A percentile compares a stretch with the other conserved stretches of the same genome.
phyloP scores from a whole-genome alignment of 23 red algal genomes.

The Agarophyton chilense region DNA sequence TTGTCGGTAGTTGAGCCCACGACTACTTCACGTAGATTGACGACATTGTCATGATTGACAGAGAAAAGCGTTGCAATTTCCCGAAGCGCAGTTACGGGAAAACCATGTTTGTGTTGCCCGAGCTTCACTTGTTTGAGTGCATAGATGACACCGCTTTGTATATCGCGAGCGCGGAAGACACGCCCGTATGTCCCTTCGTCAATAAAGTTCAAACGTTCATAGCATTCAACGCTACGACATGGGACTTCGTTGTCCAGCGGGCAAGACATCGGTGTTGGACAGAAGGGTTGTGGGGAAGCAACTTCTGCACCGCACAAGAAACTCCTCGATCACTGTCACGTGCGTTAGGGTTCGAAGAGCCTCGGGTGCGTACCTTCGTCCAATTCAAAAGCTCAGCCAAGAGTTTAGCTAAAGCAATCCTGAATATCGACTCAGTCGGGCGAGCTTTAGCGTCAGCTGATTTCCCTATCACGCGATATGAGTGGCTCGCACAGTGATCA shows the following conservation, averaged over 20 bases:
- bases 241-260: slow-evolving; percentile 19
- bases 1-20: slow-evolving; percentile 61
- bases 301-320: neutral
- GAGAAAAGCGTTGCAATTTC: slow-evolving; percentile 75
- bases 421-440: too few species aligned
- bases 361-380: too few species aligned
- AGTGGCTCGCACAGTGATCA: too few species aligned
- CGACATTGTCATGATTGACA: slow-evolving; percentile 71
- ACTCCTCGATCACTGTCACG: too few species aligned
- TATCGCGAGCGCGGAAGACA: slow-evolving; percentile 84
- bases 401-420: too few species aligned
- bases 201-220: slow-evolving; percentile 85
- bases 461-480: too few species aligned
- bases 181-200: slow-evolving; percentile 87
- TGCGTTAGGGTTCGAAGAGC: too few species aligned
- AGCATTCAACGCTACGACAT: slow-evolving; percentile 79
- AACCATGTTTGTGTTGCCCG: slow-evolving; percentile 64
- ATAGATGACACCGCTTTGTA: slow-evolving; percentile 43
- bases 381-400: too few species aligned
- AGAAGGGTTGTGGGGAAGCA: neutral
- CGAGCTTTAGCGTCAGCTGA: too few species aligned
- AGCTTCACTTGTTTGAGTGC: slow-evolving; percentile 90
- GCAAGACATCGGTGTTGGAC: neutral
- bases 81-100: slow-evolving; percentile 78
- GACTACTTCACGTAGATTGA: slow-evolving; percentile 80